These are phyloP conservation scores for Pinus albicaulis DNA, from an alignment of 75 land plant species.

Conservation along the genomic window DNA sequence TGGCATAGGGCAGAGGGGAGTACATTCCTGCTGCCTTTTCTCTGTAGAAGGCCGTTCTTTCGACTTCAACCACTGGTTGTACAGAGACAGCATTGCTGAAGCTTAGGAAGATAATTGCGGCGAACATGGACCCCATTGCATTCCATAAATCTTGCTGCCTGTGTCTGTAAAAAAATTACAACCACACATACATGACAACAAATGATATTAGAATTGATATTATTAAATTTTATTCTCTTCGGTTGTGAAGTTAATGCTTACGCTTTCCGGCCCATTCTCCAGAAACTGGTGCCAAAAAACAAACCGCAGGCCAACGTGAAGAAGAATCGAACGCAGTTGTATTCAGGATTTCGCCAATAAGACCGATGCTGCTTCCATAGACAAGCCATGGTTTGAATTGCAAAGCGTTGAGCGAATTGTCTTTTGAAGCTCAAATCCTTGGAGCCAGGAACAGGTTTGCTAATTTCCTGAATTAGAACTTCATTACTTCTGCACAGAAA, in stretches of 20 bases:
- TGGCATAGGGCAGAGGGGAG: constrained; percentile 29
- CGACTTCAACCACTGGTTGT: constrained; percentile 30
- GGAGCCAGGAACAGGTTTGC: constrained; percentile 51
- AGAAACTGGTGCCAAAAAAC: constrained; percentile 50
- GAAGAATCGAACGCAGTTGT: constrained; percentile 63
- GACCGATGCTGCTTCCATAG: constrained; percentile 68
- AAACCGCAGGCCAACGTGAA: constrained; percentile 42
- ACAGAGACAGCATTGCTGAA: constrained; percentile 15
- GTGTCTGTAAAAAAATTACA: constrained; percentile 1
- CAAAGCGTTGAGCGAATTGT: constrained; percentile 45
- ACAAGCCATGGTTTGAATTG: constrained; percentile 47
- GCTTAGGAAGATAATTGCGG: constrained; percentile 19
- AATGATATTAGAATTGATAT: no score
- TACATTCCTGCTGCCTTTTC: constrained; percentile 34
- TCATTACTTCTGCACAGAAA: constrained; percentile 43
- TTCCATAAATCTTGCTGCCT: constrained; percentile 9
- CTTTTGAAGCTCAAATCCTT: constrained; percentile 65
- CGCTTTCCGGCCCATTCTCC: constrained; percentile 50
- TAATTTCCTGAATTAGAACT: constrained; percentile 48
- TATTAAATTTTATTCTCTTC: no score
- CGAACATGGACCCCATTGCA: constrained; percentile 34
- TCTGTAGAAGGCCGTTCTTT: constrained; percentile 31
- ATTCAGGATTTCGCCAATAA: constrained; percentile 78
- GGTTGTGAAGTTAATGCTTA: constrained; percentile 1
- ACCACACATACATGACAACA: no score